phyloP scores from a whole-genome alignment of 2,329 filamentous ascomycete genomes.

The Colletotrichum spinosum region DNA sequence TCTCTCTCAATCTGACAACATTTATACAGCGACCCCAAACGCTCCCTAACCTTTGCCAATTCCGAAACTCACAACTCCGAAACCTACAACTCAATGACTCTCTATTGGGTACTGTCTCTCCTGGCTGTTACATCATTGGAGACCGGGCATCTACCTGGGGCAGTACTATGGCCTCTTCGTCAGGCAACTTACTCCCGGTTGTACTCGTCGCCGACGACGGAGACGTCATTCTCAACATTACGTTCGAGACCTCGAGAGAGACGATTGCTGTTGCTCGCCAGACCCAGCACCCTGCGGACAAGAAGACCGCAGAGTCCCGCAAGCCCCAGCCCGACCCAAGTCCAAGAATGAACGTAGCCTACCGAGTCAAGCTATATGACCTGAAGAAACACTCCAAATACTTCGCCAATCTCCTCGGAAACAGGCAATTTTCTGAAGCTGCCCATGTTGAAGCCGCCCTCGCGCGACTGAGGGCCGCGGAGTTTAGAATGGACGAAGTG shows the following conservation, averaged over 20 bases:
- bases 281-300: conserved; percentile 47
- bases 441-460: conserved; percentile 64
- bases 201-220: conserved; percentile 67
- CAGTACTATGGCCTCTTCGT: conserved; percentile 12
- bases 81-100: too few species aligned
- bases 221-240: conserved; percentile 74
- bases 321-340: conserved; percentile 47
- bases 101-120: too few species aligned
- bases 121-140: too few species aligned
- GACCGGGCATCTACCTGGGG: too few species aligned
- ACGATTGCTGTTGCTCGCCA: conserved; percentile 60
- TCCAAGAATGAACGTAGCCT: conserved; percentile 58
- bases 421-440: conserved; percentile 73
- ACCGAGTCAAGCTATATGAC: conserved; percentile 68
- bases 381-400: conserved; percentile 75
- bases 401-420: conserved; percentile 75
- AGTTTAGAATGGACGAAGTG: conserved; percentile 61
- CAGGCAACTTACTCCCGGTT: conserved; percentile 48
- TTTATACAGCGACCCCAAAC: too few species aligned
- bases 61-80: too few species aligned
- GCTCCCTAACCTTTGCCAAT: too few species aligned
- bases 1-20: too few species aligned
- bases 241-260: conserved; percentile 69
- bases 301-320: conserved; percentile 44
- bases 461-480: conserved; percentile 58